Conservation (phyloP, 2,329 filamentous ascomycete genomes). For the Colletotrichum eleusines region DNA sequence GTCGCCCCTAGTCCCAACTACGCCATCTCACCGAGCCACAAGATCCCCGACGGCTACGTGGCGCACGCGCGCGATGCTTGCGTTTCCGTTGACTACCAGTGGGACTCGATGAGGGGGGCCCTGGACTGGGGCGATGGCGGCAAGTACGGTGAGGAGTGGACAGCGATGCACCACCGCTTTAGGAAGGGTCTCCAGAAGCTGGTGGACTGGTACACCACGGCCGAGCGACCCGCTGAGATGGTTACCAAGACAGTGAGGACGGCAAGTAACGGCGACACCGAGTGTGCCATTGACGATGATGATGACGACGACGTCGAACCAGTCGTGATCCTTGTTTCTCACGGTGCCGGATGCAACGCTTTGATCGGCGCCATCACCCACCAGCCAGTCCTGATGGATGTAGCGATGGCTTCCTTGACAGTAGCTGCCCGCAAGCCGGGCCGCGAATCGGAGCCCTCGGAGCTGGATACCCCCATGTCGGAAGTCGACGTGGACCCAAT, state of each 20-base stretch:
- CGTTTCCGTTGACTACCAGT: constrained; percentile 89
- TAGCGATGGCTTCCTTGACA: constrained; percentile 90
- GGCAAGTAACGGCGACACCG: constrained; percentile 50
- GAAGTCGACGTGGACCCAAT: constrained; percentile 40
- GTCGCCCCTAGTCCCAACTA: constrained; percentile 83
- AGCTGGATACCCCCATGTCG: constrained; percentile 44
- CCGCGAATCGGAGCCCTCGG: constrained; percentile 49
- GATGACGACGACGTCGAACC: constrained; percentile 77
- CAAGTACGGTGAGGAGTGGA: constrained; percentile 93
- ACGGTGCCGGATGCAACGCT: constrained; percentile 96
- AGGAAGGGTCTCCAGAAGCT: constrained; percentile 82
- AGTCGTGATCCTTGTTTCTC: constrained; percentile 89
- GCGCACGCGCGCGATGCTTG: constrained; percentile 91
- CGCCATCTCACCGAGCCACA: constrained; percentile 81
- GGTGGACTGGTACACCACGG: constrained; percentile 83
- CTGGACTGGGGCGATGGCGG: constrained; percentile 90
- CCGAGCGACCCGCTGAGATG: constrained; percentile 64
- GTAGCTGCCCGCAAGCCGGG: constrained; percentile 78
- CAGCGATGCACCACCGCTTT: constrained; percentile 92
- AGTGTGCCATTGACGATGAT: constrained; percentile 54
- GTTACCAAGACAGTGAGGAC: constrained; percentile 58
- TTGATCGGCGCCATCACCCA: constrained; percentile 92
- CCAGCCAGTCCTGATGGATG: constrained; percentile 90
- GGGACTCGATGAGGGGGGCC: constrained; percentile 88
- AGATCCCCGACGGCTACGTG: constrained; percentile 89